Evolutionary conservation across 768 basidiomycete genomes (phyloP).

Genomic region (Russula sp.): DNA sequence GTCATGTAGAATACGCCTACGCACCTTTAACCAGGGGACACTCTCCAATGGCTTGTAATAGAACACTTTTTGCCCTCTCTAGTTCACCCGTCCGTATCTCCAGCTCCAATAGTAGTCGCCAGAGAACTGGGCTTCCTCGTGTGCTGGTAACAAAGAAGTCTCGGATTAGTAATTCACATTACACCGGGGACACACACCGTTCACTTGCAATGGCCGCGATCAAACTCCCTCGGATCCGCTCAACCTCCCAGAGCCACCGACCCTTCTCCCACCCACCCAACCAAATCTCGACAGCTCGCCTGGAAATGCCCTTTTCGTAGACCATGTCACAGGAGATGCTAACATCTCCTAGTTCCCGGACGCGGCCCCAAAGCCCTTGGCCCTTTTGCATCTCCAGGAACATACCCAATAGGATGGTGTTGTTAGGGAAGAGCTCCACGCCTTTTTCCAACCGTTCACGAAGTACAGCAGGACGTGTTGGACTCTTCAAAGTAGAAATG

Average conservation of each 20-base stretch:
- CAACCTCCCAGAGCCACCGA: slow-evolving; percentile 65
- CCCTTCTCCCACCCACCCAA: slow-evolving; percentile 74
- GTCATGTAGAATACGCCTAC: slow-evolving; percentile 14
- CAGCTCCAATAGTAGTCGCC: slow-evolving; percentile 74
- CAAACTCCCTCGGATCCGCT: slow-evolving; percentile 65
- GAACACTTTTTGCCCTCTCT: slow-evolving; percentile 61
- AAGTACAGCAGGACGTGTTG: slow-evolving; percentile 56
- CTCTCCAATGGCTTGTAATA: slow-evolving; percentile 72
- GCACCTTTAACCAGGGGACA: slow-evolving; percentile 75
- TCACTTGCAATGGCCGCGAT: slow-evolving; percentile 60
- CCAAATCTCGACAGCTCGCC: slow-evolving; percentile 72
- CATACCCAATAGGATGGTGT: slow-evolving; percentile 67
- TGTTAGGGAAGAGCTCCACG: slow-evolving; percentile 58
- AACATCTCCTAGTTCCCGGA: slow-evolving; percentile 56
- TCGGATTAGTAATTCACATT: slow-evolving; percentile 7
- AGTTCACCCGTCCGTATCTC: slow-evolving; percentile 64
- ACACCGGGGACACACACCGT: slow-evolving; percentile 46
- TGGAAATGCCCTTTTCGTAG: slow-evolving; percentile 53
- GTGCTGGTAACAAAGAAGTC: slow-evolving; percentile 46
- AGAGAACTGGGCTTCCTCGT: slow-evolving; percentile 59
- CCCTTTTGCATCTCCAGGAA: slow-evolving; percentile 77
- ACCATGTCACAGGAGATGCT: slow-evolving; percentile 36
- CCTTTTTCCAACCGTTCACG: slow-evolving; percentile 56
- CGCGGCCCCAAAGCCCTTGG: slow-evolving; percentile 73
- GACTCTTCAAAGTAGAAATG: slow-evolving; percentile 50